These are phyloP conservation scores for Pachysolen tannophilus DNA, from an alignment of 805 yeast species.

Conservation along the genomic window DNA sequence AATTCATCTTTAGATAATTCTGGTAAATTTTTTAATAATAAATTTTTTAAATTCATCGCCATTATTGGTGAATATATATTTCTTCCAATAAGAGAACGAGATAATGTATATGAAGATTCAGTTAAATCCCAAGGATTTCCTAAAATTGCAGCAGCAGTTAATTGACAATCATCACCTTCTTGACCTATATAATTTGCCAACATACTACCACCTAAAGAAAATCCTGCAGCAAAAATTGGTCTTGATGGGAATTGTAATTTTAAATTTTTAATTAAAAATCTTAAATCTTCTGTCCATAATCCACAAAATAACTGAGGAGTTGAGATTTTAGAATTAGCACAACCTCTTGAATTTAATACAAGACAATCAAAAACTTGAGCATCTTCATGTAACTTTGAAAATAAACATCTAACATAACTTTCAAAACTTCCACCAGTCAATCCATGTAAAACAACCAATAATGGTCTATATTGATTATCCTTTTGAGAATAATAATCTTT, in stretches of 20 bases:
- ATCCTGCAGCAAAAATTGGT: slow-evolving; percentile 64
- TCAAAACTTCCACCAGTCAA: slow-evolving; percentile 85
- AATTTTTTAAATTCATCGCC: slow-evolving; percentile 35
- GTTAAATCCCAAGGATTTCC: slow-evolving; percentile 72
- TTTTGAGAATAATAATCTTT: slow-evolving; percentile 12
- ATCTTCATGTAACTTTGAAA: slow-evolving; percentile 29
- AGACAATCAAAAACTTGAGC: slow-evolving; percentile 47
- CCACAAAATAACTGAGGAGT: slow-evolving; percentile 67
- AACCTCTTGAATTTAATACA: slow-evolving; percentile 71
- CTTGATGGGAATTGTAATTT: slow-evolving; percentile 48
- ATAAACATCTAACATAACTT: slow-evolving; percentile 57
- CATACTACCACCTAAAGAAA: slow-evolving; percentile 72
- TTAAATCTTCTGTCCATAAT: slow-evolving; percentile 62
- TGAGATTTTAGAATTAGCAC: slow-evolving; percentile 61
- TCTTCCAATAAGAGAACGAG: slow-evolving; percentile 32
- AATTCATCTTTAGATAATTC: slow-evolving; percentile 24
- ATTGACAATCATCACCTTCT: slow-evolving; percentile 37
- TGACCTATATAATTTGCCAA: slow-evolving; percentile 68
- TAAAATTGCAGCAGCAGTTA: slow-evolving; percentile 51
- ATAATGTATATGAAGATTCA: slow-evolving; percentile 37
- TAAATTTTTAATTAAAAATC: slow-evolving; percentile 45
- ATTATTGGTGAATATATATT: slow-evolving; percentile 42
- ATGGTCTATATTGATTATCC: slow-evolving; percentile 37
- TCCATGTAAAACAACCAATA: slow-evolving; percentile 66
- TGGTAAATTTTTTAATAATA: slow-evolving; percentile 34